Evolutionary conservation across 179 eudicot species (phyloP).

Genomic region (Vitellaria paradoxa): DNA sequence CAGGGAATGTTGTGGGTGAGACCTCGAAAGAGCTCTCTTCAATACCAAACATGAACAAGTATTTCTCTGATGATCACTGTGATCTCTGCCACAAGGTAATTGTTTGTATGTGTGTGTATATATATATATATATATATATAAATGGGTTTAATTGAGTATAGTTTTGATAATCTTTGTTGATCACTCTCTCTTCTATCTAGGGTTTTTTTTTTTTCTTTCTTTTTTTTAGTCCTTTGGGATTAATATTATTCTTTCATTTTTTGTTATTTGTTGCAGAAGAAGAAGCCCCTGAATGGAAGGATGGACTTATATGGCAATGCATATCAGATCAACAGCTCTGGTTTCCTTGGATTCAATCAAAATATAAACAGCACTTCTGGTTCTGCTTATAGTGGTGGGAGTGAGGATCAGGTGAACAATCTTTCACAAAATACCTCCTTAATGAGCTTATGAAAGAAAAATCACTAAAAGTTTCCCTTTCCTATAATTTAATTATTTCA

Average conservation of each 20-base stretch:
- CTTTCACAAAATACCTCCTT: no score
- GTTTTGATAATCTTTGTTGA: no score
- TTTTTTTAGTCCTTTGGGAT: conserved; percentile 2
- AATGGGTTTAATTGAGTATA: no score
- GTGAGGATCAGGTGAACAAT: conserved; percentile 2
- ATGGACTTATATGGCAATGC: conserved; percentile 6
- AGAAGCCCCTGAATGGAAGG: conserved; percentile 37
- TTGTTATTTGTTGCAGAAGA: conserved; percentile 36
- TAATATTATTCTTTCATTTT: neutral
- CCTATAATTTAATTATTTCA: no score
- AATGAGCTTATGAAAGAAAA: no score
- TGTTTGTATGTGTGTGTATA: neutral
- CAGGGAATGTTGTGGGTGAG: conserved; percentile 9
- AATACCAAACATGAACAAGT: conserved; percentile 35
- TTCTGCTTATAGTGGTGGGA: no score
- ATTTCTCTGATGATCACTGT: conserved; percentile 17
- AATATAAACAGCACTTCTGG: neutral
- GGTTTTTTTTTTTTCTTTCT: neutral
- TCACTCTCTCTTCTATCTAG: neutral
- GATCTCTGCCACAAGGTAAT: conserved; percentile 33
- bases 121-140: neutral
- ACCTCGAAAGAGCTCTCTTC: conserved; percentile 55
- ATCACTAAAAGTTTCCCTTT: no score
- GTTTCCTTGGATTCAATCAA: conserved; percentile 27
- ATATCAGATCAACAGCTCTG: conserved; percentile 15